Conservation (phyloP, 2,329 filamentous ascomycete genomes). For the Fusarium hainanense region DNA sequence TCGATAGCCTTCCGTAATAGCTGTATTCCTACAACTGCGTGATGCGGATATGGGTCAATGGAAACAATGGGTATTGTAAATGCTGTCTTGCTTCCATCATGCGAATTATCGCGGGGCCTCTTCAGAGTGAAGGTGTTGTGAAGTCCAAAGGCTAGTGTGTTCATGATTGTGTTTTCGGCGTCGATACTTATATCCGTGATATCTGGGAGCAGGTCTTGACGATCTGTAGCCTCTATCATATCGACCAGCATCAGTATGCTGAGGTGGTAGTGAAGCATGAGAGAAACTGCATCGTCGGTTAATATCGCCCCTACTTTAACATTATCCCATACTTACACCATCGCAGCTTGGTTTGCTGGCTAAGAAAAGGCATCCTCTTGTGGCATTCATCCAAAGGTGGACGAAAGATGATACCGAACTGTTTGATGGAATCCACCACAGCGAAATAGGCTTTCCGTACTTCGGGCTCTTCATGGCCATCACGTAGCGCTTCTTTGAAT, state of each 20-base stretch:
- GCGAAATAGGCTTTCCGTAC: constrained; percentile 43
- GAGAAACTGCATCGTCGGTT: constrained; percentile 37
- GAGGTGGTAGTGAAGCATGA: constrained; percentile 51
- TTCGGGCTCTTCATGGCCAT: constrained; percentile 48
- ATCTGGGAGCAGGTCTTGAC: constrained; percentile 43
- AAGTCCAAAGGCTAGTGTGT: constrained; percentile 47
- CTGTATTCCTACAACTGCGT: constrained; percentile 48
- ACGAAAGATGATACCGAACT: constrained; percentile 46
- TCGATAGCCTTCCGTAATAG: constrained; percentile 47
- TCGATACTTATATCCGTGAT: constrained; percentile 42
- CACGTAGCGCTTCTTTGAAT: constrained; percentile 49
- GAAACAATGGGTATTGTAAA: constrained; percentile 47
- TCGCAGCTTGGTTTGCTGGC: constrained; percentile 47
- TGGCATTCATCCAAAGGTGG: constrained; percentile 47
- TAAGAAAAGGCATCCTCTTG: constrained; percentile 47
- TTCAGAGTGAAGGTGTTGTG: constrained; percentile 44
- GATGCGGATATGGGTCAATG: constrained; percentile 50
- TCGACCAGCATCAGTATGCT: constrained; percentile 49
- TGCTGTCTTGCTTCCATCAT: neutral
- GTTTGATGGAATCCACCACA: constrained; percentile 43
- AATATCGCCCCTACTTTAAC: neutral
- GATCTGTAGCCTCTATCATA: constrained; percentile 46
- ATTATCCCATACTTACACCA: constrained; percentile 44
- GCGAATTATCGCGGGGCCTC: neutral
- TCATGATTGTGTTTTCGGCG: constrained; percentile 49